Evolutionary conservation across 441 rosid genomes (phyloP), one percentile per base, ranked within the genome.

Genomic region (Erysimum cheiri): DNA sequence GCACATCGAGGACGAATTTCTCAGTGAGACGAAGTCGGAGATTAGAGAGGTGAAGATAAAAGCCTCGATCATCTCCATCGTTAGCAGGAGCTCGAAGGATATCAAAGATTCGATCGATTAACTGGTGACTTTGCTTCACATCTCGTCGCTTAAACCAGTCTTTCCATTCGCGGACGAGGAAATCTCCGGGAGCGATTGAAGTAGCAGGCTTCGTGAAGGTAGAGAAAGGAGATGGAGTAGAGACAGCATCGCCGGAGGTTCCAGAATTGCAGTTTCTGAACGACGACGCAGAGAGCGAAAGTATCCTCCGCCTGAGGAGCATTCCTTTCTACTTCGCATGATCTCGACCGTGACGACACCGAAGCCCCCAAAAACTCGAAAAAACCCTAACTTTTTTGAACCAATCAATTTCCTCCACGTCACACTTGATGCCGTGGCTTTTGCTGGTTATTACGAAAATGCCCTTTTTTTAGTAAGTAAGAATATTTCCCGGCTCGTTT

Each of bases 301-400:
- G 50, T 48, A 87, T 82, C 85, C 88, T 89, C 71, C 83, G 88
- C 86, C 86, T 79, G 81, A 72, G 71, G 63, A 49, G 74, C 79
- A 77, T 67, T 15, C 19, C 72, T 37, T 46, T 35, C 69, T 66
- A 44, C 54, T 81, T 53, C 65, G 40, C 74, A 69, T 75, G 47
- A 69, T 63, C 67, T 69, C 74, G 74, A 40, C 74, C 75, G 74
- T 44, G 78, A 69, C 33, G 66, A 4, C 60, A 24, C 22, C 70
- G 47, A 55, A 56, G 35, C 40, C 55, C 55, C 29, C 62, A 17
- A 75, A 56, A 56, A 15, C 66, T 29, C 46, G 60, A 48, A 75
- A 75, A 74, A 75, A 69, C 66, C 78, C 75, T 70, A 49, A 39
- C n/a, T 0, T 14, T 32, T 36, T 2, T 2, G 13, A 26, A 14